These are phyloP conservation scores for Fusarium nelsonii DNA, from an alignment of 2,329 filamentous ascomycete species.

Conservation along the genomic window DNA sequence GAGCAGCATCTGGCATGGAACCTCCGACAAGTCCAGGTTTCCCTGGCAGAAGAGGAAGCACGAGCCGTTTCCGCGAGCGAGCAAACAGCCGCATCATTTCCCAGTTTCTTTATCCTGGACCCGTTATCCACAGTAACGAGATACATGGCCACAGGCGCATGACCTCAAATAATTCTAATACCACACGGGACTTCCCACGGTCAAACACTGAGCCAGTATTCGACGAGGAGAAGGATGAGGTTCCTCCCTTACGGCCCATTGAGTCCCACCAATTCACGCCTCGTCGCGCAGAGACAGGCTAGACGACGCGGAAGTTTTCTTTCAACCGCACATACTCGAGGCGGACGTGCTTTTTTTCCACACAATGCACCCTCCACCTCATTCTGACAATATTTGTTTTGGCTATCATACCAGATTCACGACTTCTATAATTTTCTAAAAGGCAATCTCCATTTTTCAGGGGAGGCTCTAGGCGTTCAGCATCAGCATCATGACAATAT, in stretches of 20 bases:
- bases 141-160: constrained; percentile 47
- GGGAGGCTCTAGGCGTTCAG: constrained; percentile 25
- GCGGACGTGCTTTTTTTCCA: not conserved
- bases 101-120: constrained; percentile 63
- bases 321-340: not conserved
- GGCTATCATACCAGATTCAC: constrained; percentile 13
- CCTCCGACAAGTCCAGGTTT: constrained; percentile 41
- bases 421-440: constrained; percentile 16
- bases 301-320: not conserved
- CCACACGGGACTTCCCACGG: constrained; percentile 41
- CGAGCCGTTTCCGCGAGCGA: constrained; percentile 55
- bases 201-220: constrained; percentile 46
- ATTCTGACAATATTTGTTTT: not conserved
- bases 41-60: constrained; percentile 53
- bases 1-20: constrained; percentile 48
- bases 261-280: constrained; percentile 45
- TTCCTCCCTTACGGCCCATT: constrained; percentile 45
- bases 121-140: constrained; percentile 52
- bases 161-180: constrained; percentile 49
- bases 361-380: not conserved
- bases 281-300: constrained; percentile 46
- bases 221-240: constrained; percentile 48
- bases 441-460: constrained; percentile 23
- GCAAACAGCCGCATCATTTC: constrained; percentile 59
- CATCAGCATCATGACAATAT: constrained; percentile 15